phyloP scores from a whole-genome alignment of 2,329 filamentous ascomycete species.

The Diaporthe eres region DNA sequence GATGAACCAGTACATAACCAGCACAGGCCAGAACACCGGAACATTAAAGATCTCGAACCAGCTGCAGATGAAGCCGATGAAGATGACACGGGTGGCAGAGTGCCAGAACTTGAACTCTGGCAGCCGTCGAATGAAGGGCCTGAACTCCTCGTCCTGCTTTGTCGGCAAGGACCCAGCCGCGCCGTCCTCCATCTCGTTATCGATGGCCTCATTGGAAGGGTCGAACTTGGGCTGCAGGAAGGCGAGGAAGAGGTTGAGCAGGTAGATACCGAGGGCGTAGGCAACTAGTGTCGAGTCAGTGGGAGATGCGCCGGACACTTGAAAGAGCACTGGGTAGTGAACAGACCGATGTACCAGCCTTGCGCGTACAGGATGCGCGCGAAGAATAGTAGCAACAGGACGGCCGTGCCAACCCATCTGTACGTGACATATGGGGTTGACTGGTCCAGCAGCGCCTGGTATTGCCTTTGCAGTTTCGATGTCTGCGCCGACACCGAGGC shows the following conservation, averaged over 20 bases:
- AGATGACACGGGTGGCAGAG: slow-evolving; percentile 88
- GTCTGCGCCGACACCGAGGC: slow-evolving; percentile 90
- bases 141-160: slow-evolving; percentile 97
- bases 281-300: slow-evolving; percentile 74
- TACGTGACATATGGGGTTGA: slow-evolving; percentile 91
- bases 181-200: slow-evolving; percentile 97
- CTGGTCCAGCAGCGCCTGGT: slow-evolving; percentile 94
- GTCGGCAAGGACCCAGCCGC: slow-evolving; percentile 86
- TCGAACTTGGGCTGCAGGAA: slow-evolving; percentile 99
- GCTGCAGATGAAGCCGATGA: slow-evolving; percentile 87
- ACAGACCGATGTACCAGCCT: slow-evolving; percentile 97
- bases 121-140: slow-evolving; percentile 94
- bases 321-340: background rate
- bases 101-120: slow-evolving; percentile 99
- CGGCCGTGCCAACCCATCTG: slow-evolving; percentile 89
- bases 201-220: slow-evolving; percentile 89
- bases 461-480: slow-evolving; percentile 83
- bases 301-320: background rate
- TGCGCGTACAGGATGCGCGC: slow-evolving; percentile 91
- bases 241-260: slow-evolving; percentile 98
- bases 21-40: slow-evolving; percentile 98
- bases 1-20: slow-evolving; percentile 99
- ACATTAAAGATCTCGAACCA: slow-evolving; percentile 97
- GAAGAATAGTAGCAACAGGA: slow-evolving; percentile 84
- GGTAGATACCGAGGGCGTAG: slow-evolving; percentile 98